These are phyloP conservation scores for Trametopsis cervina DNA, from an alignment of 768 basidiomycete species.

Conservation along the genomic window DNA sequence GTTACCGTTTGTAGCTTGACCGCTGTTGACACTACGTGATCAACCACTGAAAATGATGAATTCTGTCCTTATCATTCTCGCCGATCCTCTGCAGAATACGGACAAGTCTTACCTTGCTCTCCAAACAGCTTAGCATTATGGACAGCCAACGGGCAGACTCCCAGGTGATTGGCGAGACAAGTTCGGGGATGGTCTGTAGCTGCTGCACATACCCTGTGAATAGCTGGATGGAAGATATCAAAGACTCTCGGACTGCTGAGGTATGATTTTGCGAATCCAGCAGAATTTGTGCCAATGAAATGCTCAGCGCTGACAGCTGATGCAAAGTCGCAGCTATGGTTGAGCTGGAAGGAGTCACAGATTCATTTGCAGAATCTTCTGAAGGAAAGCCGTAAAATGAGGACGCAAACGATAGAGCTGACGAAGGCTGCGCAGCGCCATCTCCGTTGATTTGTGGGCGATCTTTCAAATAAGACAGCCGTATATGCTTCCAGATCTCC, in stretches of 20 bases:
- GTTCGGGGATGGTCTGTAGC: slow-evolving; percentile 27
- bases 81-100: not conserved
- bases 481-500: slow-evolving; percentile 18
- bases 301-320: not conserved
- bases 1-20: slow-evolving; percentile 47
- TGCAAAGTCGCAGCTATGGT: not conserved
- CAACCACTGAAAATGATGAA: slow-evolving; percentile 60
- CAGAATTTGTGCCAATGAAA: not conserved
- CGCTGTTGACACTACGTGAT: slow-evolving; percentile 50
- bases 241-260: slow-evolving; percentile 37
- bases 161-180: slow-evolving; percentile 43
- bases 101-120: slow-evolving; percentile 42
- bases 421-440: not conserved
- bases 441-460: slow-evolving; percentile 12
- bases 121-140: slow-evolving; percentile 43
- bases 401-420: slow-evolving; percentile 39
- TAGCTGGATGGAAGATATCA: slow-evolving; percentile 44
- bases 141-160: slow-evolving; percentile 58
- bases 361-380: not conserved
- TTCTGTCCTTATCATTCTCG: slow-evolving; percentile 30
- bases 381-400: slow-evolving; percentile 54
- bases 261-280: not conserved
- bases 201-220: slow-evolving; percentile 43
- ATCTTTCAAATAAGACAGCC: slow-evolving; percentile 12
- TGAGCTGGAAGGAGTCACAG: not conserved